phyloP scores from a whole-genome alignment of 75 land plant species.

The Pinus albicaulis region DNA sequence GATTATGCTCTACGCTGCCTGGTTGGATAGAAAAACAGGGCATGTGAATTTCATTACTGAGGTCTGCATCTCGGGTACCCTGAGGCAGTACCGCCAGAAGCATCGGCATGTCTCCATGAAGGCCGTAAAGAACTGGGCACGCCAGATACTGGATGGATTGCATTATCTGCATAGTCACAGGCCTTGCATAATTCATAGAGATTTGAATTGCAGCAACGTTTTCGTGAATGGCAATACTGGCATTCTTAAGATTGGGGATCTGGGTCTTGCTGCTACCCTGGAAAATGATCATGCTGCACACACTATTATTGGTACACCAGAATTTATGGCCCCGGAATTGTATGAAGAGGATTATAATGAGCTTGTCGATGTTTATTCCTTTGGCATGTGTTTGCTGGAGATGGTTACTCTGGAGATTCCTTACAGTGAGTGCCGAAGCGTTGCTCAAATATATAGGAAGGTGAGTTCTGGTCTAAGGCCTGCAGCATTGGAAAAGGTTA shows the following conservation, averaged over 20 bases:
- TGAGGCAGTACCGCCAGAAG: conserved; percentile 63
- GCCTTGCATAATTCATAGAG: conserved; percentile 83
- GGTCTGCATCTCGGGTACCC: conserved; percentile 71
- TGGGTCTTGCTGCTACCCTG: conserved; percentile 61
- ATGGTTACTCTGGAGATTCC: conserved; percentile 72
- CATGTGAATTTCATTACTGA: conserved; percentile 81
- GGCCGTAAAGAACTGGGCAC: conserved; percentile 75
- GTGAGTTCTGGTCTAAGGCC: conserved; percentile 63
- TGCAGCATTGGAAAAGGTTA: conserved; percentile 38
- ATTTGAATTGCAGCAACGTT: conserved; percentile 79
- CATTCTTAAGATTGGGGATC: conserved; percentile 74
- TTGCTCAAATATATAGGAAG: conserved; percentile 64
- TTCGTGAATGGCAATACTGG: conserved; percentile 83
- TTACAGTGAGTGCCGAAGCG: conserved; percentile 68
- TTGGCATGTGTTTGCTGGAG: conserved; percentile 88
- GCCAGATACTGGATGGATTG: conserved; percentile 68
- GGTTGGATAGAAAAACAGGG: conserved; percentile 38
- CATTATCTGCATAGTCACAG: conserved; percentile 69
- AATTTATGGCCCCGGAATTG: conserved; percentile 92
- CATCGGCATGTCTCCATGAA: conserved; percentile 64
- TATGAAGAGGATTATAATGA: conserved; percentile 82
- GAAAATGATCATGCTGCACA: conserved; percentile 54
- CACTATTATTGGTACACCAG: conserved; percentile 73
- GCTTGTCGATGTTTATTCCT: conserved; percentile 74
- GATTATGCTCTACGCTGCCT: conserved; percentile 42